These are phyloP conservation scores for Paraglomus brasilianum DNA, from an alignment of 192 early-diverging fungal genomes.

Conservation along the genomic window DNA sequence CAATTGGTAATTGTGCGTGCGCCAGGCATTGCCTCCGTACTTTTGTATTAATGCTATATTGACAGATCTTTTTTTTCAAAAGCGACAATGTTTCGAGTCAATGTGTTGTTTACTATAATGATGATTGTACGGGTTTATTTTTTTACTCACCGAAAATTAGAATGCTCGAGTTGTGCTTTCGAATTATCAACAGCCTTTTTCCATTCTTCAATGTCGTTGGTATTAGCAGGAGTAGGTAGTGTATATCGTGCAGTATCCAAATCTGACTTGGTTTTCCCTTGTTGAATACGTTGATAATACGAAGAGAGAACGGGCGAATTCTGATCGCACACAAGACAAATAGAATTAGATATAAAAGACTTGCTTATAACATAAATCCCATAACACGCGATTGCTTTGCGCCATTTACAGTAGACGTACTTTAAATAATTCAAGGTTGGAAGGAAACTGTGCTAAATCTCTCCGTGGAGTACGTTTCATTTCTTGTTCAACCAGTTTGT, in stretches of 20 bases:
- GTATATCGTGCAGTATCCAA: conserved; percentile 51
- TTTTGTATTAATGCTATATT: conserved; percentile 54
- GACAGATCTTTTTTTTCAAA: conserved; percentile 31
- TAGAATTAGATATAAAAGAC: neutral
- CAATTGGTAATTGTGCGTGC: conserved; percentile 56
- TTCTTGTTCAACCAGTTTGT: conserved; percentile 55
- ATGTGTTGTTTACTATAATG: neutral
- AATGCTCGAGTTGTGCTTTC: conserved; percentile 52
- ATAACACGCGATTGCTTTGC: neutral
- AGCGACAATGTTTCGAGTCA: neutral
- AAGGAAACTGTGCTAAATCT: conserved; percentile 41
- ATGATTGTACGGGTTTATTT: too few species aligned
- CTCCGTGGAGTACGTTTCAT: conserved; percentile 49
- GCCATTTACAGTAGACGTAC: neutral
- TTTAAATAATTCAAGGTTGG: conserved; percentile 49
- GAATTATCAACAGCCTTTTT: conserved; percentile 49
- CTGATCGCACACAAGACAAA: neutral
- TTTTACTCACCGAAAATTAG: conserved; percentile 47
- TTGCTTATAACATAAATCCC: neutral
- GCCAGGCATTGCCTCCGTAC: conserved; percentile 59
- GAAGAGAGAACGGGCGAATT: conserved; percentile 22
- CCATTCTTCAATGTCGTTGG: conserved; percentile 44
- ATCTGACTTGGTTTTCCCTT: conserved; percentile 43
- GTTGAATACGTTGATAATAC: conserved; percentile 41
- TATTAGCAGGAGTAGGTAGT: conserved; percentile 41